These are phyloP conservation scores for Xylaria hypoxylon DNA, from an alignment of 2,329 filamentous ascomycete species.

Conservation along the genomic window DNA sequence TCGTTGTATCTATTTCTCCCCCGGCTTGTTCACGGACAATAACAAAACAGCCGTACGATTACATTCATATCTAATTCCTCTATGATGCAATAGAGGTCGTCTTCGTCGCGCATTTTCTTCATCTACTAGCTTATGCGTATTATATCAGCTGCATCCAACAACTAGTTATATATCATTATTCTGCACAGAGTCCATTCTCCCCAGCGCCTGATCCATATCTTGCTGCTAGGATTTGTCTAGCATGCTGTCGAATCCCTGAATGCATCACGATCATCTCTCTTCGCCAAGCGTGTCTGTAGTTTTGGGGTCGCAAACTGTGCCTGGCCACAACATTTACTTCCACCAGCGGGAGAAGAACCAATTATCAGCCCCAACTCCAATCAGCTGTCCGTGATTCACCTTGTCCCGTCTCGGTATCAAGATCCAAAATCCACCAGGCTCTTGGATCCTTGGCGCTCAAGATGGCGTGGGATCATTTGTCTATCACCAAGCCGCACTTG, in stretches of 20 bases:
- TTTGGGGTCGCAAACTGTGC: slow-evolving; percentile 43
- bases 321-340: slow-evolving; percentile 40
- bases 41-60: background rate
- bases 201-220: slow-evolving; percentile 1
- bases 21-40: background rate
- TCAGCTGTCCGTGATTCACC: slow-evolving; percentile 43
- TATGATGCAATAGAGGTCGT: slow-evolving; percentile 6
- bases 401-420: slow-evolving; percentile 22
- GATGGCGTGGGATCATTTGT: slow-evolving; percentile 85
- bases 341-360: slow-evolving; percentile 38
- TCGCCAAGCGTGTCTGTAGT: slow-evolving; percentile 44
- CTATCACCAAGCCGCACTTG: slow-evolving; percentile 94
- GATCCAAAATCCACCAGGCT: slow-evolving; percentile 6
- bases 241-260: slow-evolving; percentile 48
- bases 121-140: background rate
- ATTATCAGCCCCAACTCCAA: slow-evolving; percentile 43
- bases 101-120: background rate
- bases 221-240: slow-evolving; percentile 35
- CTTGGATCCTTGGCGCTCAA: slow-evolving; percentile 38
- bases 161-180: slow-evolving; percentile 8
- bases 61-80: background rate
- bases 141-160: background rate
- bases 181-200: background rate
- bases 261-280: slow-evolving; percentile 48
- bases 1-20: background rate